Evolutionary conservation across 2,329 filamentous ascomycete genomes (phyloP).

Genomic region (Fragosphaeria purpurea): DNA sequence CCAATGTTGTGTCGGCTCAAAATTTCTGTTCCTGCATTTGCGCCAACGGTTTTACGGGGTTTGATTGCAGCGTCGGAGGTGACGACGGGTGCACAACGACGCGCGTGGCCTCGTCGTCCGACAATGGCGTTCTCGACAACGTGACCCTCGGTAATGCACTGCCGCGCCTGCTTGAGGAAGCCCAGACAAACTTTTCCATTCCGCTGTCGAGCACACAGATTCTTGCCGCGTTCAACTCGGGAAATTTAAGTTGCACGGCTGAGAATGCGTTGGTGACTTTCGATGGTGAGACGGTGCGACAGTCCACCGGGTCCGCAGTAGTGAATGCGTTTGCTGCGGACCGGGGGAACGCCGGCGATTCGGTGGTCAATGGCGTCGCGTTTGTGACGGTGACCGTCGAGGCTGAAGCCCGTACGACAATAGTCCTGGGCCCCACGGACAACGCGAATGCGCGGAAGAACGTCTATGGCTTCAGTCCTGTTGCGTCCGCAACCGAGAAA

Average conservation of each 20-base stretch:
- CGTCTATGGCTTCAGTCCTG: constrained; percentile 13
- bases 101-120: constrained; percentile 22
- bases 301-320: constrained; percentile 19
- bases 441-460: background rate
- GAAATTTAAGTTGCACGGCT: constrained; percentile 67
- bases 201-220: constrained; percentile 61
- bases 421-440: background rate
- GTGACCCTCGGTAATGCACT: constrained; percentile 76
- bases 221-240: constrained; percentile 64
- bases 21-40: constrained; percentile 77
- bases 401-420: background rate
- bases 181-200: constrained; percentile 62
- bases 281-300: constrained; percentile 42
- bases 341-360: background rate
- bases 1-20: constrained; percentile 53
- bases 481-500: constrained; percentile 6
- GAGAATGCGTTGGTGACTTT: constrained; percentile 88
- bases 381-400: constrained; percentile 12
- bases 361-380: constrained; percentile 5
- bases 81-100: constrained; percentile 45
- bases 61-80: constrained; percentile 38
- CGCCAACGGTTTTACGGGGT: constrained; percentile 70
- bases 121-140: constrained; percentile 39
- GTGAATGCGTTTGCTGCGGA: constrained; percentile 13
- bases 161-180: constrained; percentile 58